A percentile compares a stretch with the other conserved stretches of the same genome.
Conservation (phyloP, 768 basidiomycete species). For the Leccinum subtestaceum region DNA sequence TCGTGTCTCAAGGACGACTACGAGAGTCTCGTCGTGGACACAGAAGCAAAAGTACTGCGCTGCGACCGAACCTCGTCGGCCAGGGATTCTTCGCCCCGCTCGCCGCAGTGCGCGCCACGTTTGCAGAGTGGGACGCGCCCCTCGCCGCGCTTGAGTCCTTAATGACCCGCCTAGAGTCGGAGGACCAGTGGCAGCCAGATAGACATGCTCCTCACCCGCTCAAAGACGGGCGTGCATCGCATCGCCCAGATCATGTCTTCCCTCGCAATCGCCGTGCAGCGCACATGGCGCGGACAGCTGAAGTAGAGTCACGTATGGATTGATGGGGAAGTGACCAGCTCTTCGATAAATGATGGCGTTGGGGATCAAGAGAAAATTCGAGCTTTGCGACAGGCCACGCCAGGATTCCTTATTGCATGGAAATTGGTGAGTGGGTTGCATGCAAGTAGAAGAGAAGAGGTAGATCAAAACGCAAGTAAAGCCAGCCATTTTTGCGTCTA, state of each 20-base stretch:
- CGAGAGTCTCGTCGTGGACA: conserved; percentile 72
- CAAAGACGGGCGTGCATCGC: conserved; percentile 75
- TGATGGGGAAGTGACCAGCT: too few species aligned
- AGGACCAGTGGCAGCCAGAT: conserved; percentile 65
- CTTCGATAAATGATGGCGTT: too few species aligned
- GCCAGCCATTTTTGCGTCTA: too few species aligned
- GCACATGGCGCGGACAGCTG: conserved; percentile 83
- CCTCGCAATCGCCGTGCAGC: conserved; percentile 73
- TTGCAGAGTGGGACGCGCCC: conserved; percentile 87
- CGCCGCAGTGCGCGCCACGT: conserved; percentile 77
- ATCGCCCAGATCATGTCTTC: conserved; percentile 68
- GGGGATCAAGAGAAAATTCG: too few species aligned
- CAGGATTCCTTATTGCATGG: too few species aligned
- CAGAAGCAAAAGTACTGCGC: conserved; percentile 73
- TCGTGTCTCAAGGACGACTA: conserved; percentile 70
- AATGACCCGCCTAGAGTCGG: conserved; percentile 57
- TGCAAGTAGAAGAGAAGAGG: too few species aligned
- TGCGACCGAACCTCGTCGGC: conserved; percentile 76
- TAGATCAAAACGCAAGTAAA: too few species aligned
- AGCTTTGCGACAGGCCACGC: too few species aligned
- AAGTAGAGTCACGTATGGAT: too few species aligned
- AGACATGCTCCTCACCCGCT: conserved; percentile 69
- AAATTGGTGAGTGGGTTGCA: too few species aligned
- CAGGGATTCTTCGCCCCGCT: conserved; percentile 81
- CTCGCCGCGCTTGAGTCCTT: conserved; percentile 68